These are phyloP conservation scores for Pyrenula massariospora DNA, from an alignment of 495 filamentous ascomycete genomes.

Conservation along the genomic window DNA sequence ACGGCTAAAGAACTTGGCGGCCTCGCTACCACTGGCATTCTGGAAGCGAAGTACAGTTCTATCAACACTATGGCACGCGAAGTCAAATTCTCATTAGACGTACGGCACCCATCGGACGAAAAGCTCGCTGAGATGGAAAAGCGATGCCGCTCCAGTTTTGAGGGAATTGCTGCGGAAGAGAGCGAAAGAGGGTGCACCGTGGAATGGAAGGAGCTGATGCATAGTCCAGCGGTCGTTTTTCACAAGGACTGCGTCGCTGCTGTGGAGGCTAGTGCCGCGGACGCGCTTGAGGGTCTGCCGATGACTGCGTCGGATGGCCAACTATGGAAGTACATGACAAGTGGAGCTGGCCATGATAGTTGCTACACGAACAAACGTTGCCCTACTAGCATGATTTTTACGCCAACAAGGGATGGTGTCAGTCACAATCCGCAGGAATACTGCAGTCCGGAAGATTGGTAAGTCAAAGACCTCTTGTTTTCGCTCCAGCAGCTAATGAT, in stretches of 20 bases:
- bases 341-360: constrained; percentile 52
- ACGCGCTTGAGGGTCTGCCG: constrained; percentile 34
- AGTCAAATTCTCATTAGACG: constrained; percentile 61
- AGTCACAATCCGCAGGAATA: constrained; percentile 56
- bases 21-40: constrained; percentile 60
- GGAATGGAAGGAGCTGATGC: constrained; percentile 47
- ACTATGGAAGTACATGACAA: constrained; percentile 37
- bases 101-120: constrained; percentile 49
- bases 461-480: neutral
- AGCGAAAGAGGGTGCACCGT: constrained; percentile 44
- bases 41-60: constrained; percentile 52
- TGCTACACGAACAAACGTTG: constrained; percentile 48
- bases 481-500: neutral
- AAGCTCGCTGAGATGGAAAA: constrained; percentile 44
- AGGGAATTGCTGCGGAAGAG: constrained; percentile 36
- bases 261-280: constrained; percentile 49
- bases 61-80: constrained; percentile 66
- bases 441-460: constrained; percentile 45
- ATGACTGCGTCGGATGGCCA: constrained; percentile 22
- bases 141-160: constrained; percentile 20
- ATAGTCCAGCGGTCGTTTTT: constrained; percentile 56
- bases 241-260: constrained; percentile 57
- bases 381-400: constrained; percentile 57
- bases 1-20: constrained; percentile 43
- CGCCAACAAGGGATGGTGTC: constrained; percentile 52